A percentile compares a stretch with the other conserved stretches of the same genome.
These are phyloP conservation scores for Cubamyces lactineus DNA, from an alignment of 768 basidiomycete species.

Conservation along the genomic window DNA sequence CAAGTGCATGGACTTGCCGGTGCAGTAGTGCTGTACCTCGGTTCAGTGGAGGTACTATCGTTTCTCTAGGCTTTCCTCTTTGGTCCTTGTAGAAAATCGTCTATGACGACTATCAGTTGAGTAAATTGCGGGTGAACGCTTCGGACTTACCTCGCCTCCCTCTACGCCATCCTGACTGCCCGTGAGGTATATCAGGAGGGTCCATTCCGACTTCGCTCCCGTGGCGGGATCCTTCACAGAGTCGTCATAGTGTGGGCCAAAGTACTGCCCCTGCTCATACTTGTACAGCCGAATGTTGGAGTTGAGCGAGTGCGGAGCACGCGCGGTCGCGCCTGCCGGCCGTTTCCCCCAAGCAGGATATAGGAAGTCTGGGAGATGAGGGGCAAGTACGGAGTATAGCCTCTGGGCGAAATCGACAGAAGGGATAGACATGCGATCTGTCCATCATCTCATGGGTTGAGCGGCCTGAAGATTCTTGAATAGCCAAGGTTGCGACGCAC, in stretches of 20 bases:
- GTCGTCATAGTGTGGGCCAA: conserved; percentile 80
- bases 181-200: conserved; percentile 71
- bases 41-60: conserved; percentile 55
- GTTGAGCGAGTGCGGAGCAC: conserved; percentile 62
- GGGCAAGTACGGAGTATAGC: conserved; percentile 52
- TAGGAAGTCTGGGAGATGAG: conserved; percentile 62
- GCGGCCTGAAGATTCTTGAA: not conserved
- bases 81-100: conserved; percentile 71
- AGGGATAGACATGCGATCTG: conserved; percentile 65
- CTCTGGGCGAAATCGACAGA: conserved; percentile 60
- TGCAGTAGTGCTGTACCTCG: conserved; percentile 70
- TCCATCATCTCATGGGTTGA: not conserved
- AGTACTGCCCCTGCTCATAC: conserved; percentile 64
- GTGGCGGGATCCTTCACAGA: conserved; percentile 61
- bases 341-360: conserved; percentile 41
- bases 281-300: conserved; percentile 77
- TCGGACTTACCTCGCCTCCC: conserved; percentile 60
- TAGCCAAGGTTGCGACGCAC: conserved; percentile 40
- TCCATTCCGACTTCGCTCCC: conserved; percentile 76
- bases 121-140: not conserved
- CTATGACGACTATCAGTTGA: conserved; percentile 36
- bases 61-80: conserved; percentile 50
- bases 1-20: conserved; percentile 43
- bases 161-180: conserved; percentile 73
- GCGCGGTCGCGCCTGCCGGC: conserved; percentile 30